Evolutionary conservation across 2,329 filamentous ascomycete genomes (phyloP).

Genomic region (Clonostachys sp.): DNA sequence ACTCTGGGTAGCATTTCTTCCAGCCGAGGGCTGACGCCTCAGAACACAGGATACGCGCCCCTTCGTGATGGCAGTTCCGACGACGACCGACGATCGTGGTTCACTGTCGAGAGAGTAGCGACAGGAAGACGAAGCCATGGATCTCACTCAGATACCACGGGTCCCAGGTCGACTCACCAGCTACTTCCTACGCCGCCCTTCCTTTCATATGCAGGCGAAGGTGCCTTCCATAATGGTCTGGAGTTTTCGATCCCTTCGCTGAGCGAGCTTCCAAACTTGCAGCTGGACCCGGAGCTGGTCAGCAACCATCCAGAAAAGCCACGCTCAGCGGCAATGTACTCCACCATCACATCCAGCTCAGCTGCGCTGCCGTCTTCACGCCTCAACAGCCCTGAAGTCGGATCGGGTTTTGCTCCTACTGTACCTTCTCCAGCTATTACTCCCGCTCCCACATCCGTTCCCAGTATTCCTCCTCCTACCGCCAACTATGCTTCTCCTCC

Average conservation of each 20-base stretch:
- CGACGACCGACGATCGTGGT: conserved; percentile 23
- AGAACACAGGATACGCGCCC: conserved; percentile 7
- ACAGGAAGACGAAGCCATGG: conserved; percentile 14
- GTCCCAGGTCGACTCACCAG: conserved; percentile 21
- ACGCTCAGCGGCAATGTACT: conserved; percentile 12
- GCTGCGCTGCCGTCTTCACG: conserved; percentile 15
- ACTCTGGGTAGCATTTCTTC: conserved; percentile 13
- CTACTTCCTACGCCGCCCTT: conserved; percentile 20
- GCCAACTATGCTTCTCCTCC: background rate
- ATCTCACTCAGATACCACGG: conserved; percentile 17
- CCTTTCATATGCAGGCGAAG: conserved; percentile 13
- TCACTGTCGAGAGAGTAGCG: conserved; percentile 21
- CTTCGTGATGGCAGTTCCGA: conserved; percentile 7
- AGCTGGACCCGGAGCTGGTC: background rate
- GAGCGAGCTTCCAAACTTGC: conserved; percentile 14
- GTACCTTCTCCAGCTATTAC: too few relatives aligned
- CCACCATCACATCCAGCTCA: conserved; percentile 24
- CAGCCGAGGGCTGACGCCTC: conserved; percentile 12
- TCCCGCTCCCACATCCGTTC: background rate
- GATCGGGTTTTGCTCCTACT: too few relatives aligned
- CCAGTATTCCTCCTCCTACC: background rate
- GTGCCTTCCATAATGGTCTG: conserved; percentile 17
- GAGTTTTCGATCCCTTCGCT: conserved; percentile 20
- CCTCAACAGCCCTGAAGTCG: background rate
- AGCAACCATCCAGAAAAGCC: background rate